phyloP scores from a whole-genome alignment of 2,329 filamentous ascomycete genomes.

The Ascochyta koolunga region DNA sequence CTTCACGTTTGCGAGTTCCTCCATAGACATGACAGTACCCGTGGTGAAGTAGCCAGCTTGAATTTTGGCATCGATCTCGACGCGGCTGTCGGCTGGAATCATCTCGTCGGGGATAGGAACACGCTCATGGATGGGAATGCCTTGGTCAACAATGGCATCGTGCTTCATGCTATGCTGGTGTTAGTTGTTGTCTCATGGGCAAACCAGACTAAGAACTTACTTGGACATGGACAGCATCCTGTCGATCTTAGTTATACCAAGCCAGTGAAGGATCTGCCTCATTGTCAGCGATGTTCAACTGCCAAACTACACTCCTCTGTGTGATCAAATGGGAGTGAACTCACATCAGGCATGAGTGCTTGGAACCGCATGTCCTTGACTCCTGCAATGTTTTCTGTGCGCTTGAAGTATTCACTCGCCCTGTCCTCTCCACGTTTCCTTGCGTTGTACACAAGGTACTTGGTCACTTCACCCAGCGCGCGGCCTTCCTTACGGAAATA shows the following conservation, averaged over 20 bases:
- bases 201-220: slow-evolving; percentile 54
- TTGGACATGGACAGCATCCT: slow-evolving; percentile 99
- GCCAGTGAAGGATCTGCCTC: slow-evolving; percentile 81
- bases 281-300: background rate
- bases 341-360: slow-evolving; percentile 86
- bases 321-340: slow-evolving; percentile 8
- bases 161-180: slow-evolving; percentile 74
- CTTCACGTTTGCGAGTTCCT: slow-evolving; percentile 84
- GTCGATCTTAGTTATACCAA: slow-evolving; percentile 98
- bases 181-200: slow-evolving; percentile 10
- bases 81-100: slow-evolving; percentile 91
- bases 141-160: slow-evolving; percentile 84
- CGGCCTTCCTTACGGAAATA: slow-evolving; percentile 98
- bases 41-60: slow-evolving; percentile 88
- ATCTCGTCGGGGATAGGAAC: slow-evolving; percentile 91
- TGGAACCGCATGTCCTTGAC: slow-evolving; percentile 98
- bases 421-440: slow-evolving; percentile 75
- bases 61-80: slow-evolving; percentile 99
- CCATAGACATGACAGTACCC: slow-evolving; percentile 85
- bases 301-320: background rate
- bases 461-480: slow-evolving; percentile 92
- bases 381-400: slow-evolving; percentile 97
- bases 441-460: slow-evolving; percentile 82
- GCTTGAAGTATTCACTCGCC: slow-evolving; percentile 92
- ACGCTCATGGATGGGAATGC: slow-evolving; percentile 85